Conservation (phyloP, 139 green algal species). For the Haematococcus lacustris region DNA sequence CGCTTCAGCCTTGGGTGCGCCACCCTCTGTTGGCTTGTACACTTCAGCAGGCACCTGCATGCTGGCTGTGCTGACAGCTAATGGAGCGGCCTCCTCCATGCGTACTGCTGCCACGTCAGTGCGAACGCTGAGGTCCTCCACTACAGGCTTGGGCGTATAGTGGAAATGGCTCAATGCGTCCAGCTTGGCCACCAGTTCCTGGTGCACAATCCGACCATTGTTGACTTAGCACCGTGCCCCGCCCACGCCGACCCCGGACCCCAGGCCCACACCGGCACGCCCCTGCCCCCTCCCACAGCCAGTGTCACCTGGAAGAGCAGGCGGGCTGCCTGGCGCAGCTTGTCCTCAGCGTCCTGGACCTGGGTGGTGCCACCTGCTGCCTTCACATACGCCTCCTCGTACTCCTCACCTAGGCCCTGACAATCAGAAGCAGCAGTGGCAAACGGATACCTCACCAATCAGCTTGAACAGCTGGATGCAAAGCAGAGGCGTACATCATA, state of each 20-base stretch:
- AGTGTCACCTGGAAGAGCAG: constrained; percentile 56
- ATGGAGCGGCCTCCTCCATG: constrained; percentile 77
- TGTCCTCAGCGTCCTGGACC: constrained; percentile 43
- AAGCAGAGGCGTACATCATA: no score
- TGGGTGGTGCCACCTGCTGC: constrained; percentile 13
- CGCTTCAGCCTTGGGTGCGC: constrained; percentile 39
- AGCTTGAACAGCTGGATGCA: no score
- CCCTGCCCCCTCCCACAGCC: background rate
- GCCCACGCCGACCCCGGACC: background rate
- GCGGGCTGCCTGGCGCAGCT: constrained; percentile 34
- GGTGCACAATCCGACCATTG: no score
- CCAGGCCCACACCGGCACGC: no score
- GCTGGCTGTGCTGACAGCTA: constrained; percentile 44
- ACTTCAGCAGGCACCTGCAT: constrained; percentile 66
- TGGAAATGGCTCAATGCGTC: constrained; percentile 87
- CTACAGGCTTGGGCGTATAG: constrained; percentile 81
- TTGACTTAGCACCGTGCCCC: background rate
- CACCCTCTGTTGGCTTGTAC: constrained; percentile 33
- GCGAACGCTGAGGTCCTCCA: constrained; percentile 70
- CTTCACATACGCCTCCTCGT: constrained; percentile 69
- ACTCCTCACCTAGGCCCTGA: constrained; percentile 74
- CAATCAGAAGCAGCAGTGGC: background rate
- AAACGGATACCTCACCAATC: background rate
- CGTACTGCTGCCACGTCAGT: constrained; percentile 61
- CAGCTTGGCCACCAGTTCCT: constrained; percentile 69